phyloP scores from a whole-genome alignment of 352 stramenopile genomes.

The Pythium brassicae region DNA sequence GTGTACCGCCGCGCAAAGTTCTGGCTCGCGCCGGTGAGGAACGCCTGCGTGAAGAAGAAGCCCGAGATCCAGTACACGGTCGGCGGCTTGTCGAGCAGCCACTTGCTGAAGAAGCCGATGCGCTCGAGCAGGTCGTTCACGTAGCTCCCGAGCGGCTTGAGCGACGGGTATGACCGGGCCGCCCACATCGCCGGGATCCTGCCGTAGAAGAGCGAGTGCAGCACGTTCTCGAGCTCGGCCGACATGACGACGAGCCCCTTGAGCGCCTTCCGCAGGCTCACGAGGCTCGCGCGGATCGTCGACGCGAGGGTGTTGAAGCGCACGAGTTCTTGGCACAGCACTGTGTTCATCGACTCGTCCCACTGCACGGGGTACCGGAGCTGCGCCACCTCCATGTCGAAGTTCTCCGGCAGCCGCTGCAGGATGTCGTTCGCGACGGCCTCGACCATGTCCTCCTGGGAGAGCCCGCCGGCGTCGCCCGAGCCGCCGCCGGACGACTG shows the following conservation, averaged over 20 bases:
- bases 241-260: slow-evolving; percentile 95
- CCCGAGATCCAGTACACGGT: slow-evolving; percentile 92
- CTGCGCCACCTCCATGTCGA: slow-evolving; percentile 91
- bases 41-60: slow-evolving; percentile 96
- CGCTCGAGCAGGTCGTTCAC: slow-evolving; percentile 89
- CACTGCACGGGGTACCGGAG: slow-evolving; percentile 90
- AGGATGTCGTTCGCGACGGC: slow-evolving; percentile 86
- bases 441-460: slow-evolving; percentile 89
- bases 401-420: slow-evolving; percentile 81
- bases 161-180: slow-evolving; percentile 88
- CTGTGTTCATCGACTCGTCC: slow-evolving; percentile 94
- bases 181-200: slow-evolving; percentile 91
- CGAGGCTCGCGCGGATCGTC: slow-evolving; percentile 83
- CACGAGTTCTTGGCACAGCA: slow-evolving; percentile 91
- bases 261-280: slow-evolving; percentile 86
- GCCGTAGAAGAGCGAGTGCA: slow-evolving; percentile 89
- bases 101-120: slow-evolving; percentile 88
- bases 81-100: slow-evolving; percentile 86
- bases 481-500: slow-evolving; percentile 64
- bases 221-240: slow-evolving; percentile 90
- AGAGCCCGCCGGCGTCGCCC: slow-evolving; percentile 53
- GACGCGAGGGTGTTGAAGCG: slow-evolving; percentile 92
- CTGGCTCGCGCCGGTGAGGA: slow-evolving; percentile 93
- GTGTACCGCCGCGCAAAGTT: slow-evolving; percentile 93
- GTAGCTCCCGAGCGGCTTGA: slow-evolving; percentile 91